Percentiles rank a stretch among this genome's conserved stretches.
These are phyloP conservation scores for Cystofilobasidium capitatum DNA, from an alignment of 768 basidiomycete genomes.

Conservation along the genomic window DNA sequence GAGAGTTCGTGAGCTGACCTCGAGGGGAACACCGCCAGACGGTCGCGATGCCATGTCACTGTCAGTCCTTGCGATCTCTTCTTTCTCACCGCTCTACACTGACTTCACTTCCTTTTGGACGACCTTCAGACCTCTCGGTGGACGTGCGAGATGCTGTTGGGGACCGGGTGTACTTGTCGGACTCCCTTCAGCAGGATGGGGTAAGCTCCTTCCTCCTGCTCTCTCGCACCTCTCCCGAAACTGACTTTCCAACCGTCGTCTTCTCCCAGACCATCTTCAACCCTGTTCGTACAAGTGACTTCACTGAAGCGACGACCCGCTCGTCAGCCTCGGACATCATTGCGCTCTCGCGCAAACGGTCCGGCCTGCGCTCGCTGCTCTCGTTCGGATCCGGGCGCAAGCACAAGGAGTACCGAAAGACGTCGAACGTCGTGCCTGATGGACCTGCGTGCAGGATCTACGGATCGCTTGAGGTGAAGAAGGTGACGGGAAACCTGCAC, in stretches of 20 bases:
- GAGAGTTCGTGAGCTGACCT: slow-evolving; percentile 58
- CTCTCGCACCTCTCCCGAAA: neutral
- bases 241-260: neutral
- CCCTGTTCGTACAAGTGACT: slow-evolving; percentile 4
- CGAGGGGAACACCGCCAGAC: neutral
- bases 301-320: neutral
- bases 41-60: slow-evolving; percentile 27
- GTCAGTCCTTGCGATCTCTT: neutral
- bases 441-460: slow-evolving; percentile 76
- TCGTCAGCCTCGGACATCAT: slow-evolving; percentile 23
- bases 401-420: slow-evolving; percentile 20
- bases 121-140: slow-evolving; percentile 59
- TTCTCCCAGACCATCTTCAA: slow-evolving; percentile 16
- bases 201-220: slow-evolving; percentile 40
- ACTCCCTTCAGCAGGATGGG: slow-evolving; percentile 72
- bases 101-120: neutral
- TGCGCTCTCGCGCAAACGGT: neutral
- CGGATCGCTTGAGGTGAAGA: slow-evolving; percentile 72
- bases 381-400: slow-evolving; percentile 1
- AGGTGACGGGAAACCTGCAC: slow-evolving; percentile 89
- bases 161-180: slow-evolving; percentile 74
- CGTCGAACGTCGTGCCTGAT: slow-evolving; percentile 41
- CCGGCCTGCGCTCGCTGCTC: slow-evolving; percentile 13
- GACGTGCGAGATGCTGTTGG: slow-evolving; percentile 90
- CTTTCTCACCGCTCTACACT: neutral